Conservation (phyloP, 345 rosid species). For the Aquilaria yunnanensis region DNA sequence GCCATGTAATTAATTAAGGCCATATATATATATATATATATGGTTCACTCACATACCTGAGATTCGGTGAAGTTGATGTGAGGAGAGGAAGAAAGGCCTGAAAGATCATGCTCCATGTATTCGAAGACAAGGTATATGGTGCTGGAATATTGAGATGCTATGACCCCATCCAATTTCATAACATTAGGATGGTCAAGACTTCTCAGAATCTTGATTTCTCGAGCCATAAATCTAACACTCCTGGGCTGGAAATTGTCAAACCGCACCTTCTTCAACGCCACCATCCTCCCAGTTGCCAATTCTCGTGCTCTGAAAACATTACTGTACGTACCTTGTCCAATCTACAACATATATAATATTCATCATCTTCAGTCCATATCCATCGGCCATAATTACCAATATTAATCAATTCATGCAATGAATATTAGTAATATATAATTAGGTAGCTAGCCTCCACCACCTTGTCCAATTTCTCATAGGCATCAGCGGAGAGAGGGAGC, state of each 20-base stretch:
- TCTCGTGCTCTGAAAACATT: slow-evolving; percentile 72
- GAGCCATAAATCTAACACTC: slow-evolving; percentile 77
- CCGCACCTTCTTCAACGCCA: slow-evolving; percentile 75
- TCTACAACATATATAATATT: slow-evolving; percentile 28
- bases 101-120: slow-evolving; percentile 85
- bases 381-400: too few species aligned
- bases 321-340: slow-evolving; percentile 92
- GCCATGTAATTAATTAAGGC: too few species aligned
- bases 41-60: slow-evolving; percentile 29
- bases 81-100: slow-evolving; percentile 54
- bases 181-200: slow-evolving; percentile 78
- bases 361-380: too few species aligned
- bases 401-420: too few species aligned
- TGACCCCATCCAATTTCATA: slow-evolving; percentile 61
- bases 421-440: too few species aligned
- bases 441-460: slow-evolving; percentile 15
- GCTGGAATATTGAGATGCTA: slow-evolving; percentile 55
- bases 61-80: slow-evolving; percentile 51
- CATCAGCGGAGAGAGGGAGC: slow-evolving; percentile 66
- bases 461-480: slow-evolving; percentile 76
- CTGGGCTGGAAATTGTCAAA: slow-evolving; percentile 68
- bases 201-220: slow-evolving; percentile 66
- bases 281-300: slow-evolving; percentile 57
- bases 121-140: slow-evolving; percentile 73
- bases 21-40: too few species aligned